Base-by-base conservation (phyloP, 83 land plant genomes). In the Picea engelmannii region DNA sequence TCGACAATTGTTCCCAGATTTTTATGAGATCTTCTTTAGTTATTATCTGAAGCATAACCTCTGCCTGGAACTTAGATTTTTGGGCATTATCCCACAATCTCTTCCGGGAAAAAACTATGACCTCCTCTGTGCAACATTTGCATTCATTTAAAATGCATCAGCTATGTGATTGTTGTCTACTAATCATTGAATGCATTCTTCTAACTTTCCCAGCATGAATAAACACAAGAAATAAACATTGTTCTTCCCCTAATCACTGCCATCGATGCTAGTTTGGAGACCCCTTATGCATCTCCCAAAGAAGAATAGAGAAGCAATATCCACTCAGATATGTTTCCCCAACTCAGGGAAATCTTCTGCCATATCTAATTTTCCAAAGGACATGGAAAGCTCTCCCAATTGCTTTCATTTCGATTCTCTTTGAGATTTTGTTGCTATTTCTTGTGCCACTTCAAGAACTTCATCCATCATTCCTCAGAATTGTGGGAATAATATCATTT, bases 371-470 rank as follows among this genome's bases (percentile, higher is more conserved):
- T 88, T 93, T 81, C 99, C 98, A 78, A 90, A 84, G 62, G 99
- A 95, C 96, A 95, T 95, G n/a, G 98, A 98, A 80, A 96, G 68
- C 79, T 96, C 96, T 62, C 99, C 99, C 79, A 96, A 86, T 78
- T 96, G 98, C 90, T 92, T 96, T 98, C 99, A 96, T 83, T 95
- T 96, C 21, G 98, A 92, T 73, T 96, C 98, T 81, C 98, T 95
- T 74, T 93, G 90, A 11, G 87, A 85, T 82, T 93, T 92, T 68
- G 63, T 80, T 10, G 99, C 98, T 83, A 96, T 96, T 42, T 86
- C 94, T 97, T 95, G 83, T 66, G 98, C 99, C 83, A 93, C 85
- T 60, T 96, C 98, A 27, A 96, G 84, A 27, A 0, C 0, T 27
- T 27, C 31, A 27, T 27, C 31, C 31, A 27, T 0, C 31, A 27